Evolutionary conservation across 1,284 basidiomycete genomes (phyloP).

Genomic region (Ustilago tritici): DNA sequence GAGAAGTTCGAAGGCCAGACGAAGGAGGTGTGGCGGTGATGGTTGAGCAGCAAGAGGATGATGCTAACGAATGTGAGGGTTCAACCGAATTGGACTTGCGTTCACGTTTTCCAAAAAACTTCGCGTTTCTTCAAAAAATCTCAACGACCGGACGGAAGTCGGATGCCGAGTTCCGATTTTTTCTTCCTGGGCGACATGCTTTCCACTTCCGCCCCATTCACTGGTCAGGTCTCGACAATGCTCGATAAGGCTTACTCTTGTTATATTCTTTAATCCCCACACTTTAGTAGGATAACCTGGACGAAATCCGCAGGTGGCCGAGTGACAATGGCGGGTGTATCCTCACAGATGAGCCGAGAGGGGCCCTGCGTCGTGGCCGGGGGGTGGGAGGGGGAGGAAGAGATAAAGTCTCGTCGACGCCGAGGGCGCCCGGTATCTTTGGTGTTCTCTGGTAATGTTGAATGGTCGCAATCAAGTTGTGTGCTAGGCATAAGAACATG

Average conservation of each 20-base stretch:
- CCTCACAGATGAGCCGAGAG: too few species aligned
- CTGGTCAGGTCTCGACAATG: too few species aligned
- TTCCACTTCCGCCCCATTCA: neutral
- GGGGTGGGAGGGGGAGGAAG: too few species aligned
- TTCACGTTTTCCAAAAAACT: constrained; percentile 17
- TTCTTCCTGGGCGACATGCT: neutral
- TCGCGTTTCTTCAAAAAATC: constrained; percentile 15
- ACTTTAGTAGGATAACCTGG: too few species aligned
- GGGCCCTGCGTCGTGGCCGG: too few species aligned
- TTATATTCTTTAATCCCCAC: too few species aligned
- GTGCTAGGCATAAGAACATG: constrained; percentile 62
- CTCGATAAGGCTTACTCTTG: too few species aligned
- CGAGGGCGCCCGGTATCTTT: too few species aligned
- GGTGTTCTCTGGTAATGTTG: too few species aligned
- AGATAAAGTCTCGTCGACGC: too few species aligned
- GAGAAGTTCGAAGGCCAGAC: neutral
- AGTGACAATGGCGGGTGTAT: too few species aligned
- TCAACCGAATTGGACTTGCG: neutral
- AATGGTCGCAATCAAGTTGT: constrained; percentile 58
- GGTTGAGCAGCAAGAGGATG: neutral
- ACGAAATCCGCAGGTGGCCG: too few species aligned
- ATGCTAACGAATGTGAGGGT: neutral
- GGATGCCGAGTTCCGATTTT: constrained; percentile 20
- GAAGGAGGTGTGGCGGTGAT: neutral
- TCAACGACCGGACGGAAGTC: neutral